phyloP scores from a whole-genome alignment of 2,329 filamentous ascomycete species.

The Ustilaginoidea virens region DNA sequence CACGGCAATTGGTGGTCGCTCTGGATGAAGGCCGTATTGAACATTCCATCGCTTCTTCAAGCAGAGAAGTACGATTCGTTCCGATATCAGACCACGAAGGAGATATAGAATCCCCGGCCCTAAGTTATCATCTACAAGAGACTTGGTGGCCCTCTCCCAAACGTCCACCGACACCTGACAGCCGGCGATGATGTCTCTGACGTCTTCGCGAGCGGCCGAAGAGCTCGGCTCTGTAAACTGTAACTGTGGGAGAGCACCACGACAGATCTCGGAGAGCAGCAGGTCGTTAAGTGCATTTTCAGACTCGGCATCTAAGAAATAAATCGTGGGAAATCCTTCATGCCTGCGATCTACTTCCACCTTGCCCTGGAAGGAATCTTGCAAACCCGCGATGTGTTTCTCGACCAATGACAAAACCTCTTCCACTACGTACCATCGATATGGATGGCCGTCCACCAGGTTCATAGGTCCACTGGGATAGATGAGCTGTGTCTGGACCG shows the following conservation, averaged over 20 bases:
- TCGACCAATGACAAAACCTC: constrained; percentile 24
- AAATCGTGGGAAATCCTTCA: constrained; percentile 37
- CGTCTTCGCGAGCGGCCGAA: constrained; percentile 1
- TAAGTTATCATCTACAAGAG: background rate
- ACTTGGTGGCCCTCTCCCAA: background rate
- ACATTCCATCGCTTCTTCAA: constrained; percentile 54
- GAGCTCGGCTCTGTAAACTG: constrained; percentile 3
- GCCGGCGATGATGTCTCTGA: background rate
- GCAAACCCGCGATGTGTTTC: constrained; percentile 20
- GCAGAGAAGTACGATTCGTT: constrained; percentile 41
- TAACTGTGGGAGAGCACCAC: constrained; percentile 10
- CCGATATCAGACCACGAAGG: constrained; percentile 45
- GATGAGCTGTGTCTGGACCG: constrained; percentile 38
- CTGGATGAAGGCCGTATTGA: constrained; percentile 41
- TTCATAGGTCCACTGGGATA: constrained; percentile 36
- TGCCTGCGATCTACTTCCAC: constrained; percentile 30
- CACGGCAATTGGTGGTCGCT: constrained; percentile 16
- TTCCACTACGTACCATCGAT: constrained; percentile 33
- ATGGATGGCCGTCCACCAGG: constrained; percentile 34
- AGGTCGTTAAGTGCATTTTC: constrained; percentile 26
- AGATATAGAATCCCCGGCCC: constrained; percentile 26
- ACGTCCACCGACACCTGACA: background rate
- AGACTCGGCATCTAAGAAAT: constrained; percentile 33
- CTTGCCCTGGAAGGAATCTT: constrained; percentile 8
- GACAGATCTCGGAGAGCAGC: constrained; percentile 25